Base-by-base conservation (phyloP, 2,329 filamentous ascomycete species). In the Venturia nashicola region DNA sequence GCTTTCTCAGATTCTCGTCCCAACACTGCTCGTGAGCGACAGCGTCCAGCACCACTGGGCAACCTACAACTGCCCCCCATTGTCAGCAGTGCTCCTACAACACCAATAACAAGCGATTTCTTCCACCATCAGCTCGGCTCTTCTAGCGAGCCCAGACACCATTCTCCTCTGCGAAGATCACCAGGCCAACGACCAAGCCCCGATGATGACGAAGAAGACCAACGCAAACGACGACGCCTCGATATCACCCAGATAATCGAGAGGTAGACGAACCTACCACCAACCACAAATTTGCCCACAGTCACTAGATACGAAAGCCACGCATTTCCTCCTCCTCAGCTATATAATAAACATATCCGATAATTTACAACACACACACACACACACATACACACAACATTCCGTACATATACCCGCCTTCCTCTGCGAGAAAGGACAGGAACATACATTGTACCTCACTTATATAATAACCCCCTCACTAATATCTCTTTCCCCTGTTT, bases 181-280 rank as follows among this genome's bases (percentile, higher is more conserved):
- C 44, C 42, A 44, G 43, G 36, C 12, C 14, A 57, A 8, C 44
- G 64, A n/a, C 43, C 40, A 27, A 40, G 27, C 23, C 20, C 36
- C 9, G 36, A 32, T 14, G 64, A 63, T 7, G 62, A 65, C 5
- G 46, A 65, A 40, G 40, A 62, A 39, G 66, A 67, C 18, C 46
- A 48, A 12, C 59, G 63, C 60, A 68, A 68, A 43, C 61, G 67
- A 42, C 46, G 66, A 39, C 48, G 65, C 11, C 48, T 68, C 18
- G 66, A 68, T 43, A 68, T 68, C 39, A 57, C 27, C 34, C 66
- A 68, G 20, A 65, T 65, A 8, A 60, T 65, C 23, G 63, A 65
- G 16, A 39, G 62, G 20, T 65, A 63, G 42, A 59, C 23, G 39
- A 34, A 18, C 11, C n/a, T 3, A 57, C 48, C 23, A 34, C 23